A percentile compares a stretch with the other conserved stretches of the same genome.
phyloP scores from a whole-genome alignment of 2,329 filamentous ascomycete species.

The Ophiostoma australiae region DNA sequence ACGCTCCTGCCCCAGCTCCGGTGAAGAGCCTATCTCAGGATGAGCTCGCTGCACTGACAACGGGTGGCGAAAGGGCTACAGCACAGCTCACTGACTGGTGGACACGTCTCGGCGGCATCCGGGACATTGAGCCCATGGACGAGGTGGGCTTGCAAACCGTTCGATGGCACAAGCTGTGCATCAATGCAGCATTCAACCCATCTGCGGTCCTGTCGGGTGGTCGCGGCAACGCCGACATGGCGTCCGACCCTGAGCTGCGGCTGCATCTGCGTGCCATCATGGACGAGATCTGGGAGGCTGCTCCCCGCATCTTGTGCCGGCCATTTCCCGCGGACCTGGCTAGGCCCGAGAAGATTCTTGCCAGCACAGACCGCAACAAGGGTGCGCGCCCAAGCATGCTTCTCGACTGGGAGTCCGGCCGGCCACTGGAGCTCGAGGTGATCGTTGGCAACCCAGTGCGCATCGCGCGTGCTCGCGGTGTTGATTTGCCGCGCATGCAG shows the following conservation, averaged over 20 bases:
- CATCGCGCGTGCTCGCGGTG: slow-evolving; percentile 57
- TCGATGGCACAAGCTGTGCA: slow-evolving; percentile 71
- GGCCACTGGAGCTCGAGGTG: slow-evolving; percentile 65
- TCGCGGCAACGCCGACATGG: slow-evolving; percentile 61
- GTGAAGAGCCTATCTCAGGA: not conserved
- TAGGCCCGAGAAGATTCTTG: slow-evolving; percentile 56
- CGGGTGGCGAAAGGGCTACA: slow-evolving; percentile 41
- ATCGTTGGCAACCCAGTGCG: slow-evolving; percentile 66
- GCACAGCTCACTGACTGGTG: slow-evolving; percentile 51
- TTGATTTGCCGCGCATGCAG: slow-evolving; percentile 63
- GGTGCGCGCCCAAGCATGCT: slow-evolving; percentile 65
- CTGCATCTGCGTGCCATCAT: slow-evolving; percentile 61
- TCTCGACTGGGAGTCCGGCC: slow-evolving; percentile 62
- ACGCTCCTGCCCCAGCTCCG: not conserved
- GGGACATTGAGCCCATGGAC: slow-evolving; percentile 55
- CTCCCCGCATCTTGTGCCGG: slow-evolving; percentile 58
- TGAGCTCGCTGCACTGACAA: slow-evolving; percentile 18
- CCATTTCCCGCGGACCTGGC: slow-evolving; percentile 57
- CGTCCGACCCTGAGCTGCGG: slow-evolving; percentile 55
- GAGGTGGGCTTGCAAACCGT: slow-evolving; percentile 65
- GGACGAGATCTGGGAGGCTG: slow-evolving; percentile 62
- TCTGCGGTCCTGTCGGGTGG: slow-evolving; percentile 63
- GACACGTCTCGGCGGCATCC: slow-evolving; percentile 53
- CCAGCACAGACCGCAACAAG: slow-evolving; percentile 58
- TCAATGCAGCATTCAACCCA: slow-evolving; percentile 72